phyloP scores from a whole-genome alignment of 805 yeast species.

The Saturnispora mendoncae region DNA sequence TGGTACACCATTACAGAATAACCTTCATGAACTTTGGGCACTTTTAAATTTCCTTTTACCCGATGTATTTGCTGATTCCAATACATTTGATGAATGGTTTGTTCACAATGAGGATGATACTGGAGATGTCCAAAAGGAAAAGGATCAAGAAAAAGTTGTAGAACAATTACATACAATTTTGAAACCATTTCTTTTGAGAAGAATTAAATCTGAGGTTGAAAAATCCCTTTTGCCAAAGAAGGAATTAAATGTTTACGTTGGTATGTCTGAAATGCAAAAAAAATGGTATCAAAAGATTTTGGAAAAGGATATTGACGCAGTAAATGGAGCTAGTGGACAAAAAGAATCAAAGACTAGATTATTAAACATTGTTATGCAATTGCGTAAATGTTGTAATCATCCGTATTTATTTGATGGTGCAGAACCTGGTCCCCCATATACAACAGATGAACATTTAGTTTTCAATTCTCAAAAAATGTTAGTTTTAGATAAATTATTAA shows the following conservation, averaged over 20 bases:
- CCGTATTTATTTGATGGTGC: slow-evolving; percentile 98
- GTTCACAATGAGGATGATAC: slow-evolving; percentile 66
- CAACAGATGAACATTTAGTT: slow-evolving; percentile 92
- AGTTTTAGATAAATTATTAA: slow-evolving; percentile 73
- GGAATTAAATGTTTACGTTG: slow-evolving; percentile 82
- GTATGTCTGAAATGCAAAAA: slow-evolving; percentile 92
- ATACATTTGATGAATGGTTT: slow-evolving; percentile 89
- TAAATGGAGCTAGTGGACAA: slow-evolving; percentile 91
- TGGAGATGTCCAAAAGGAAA: slow-evolving; percentile 62
- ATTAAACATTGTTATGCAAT: slow-evolving; percentile 91
- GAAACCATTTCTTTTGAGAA: slow-evolving; percentile 77
- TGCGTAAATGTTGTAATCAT: slow-evolving; percentile 94
- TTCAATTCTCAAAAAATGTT: slow-evolving; percentile 86
- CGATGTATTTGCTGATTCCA: slow-evolving; percentile 89
- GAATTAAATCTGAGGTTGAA: slow-evolving; percentile 91
- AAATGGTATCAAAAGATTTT: slow-evolving; percentile 83
- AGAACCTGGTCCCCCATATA: slow-evolving; percentile 96
- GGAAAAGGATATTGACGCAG: slow-evolving; percentile 93
- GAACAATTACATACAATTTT: slow-evolving; percentile 82
- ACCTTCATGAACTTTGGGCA: slow-evolving; percentile 95
- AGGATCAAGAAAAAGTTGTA: slow-evolving; percentile 76
- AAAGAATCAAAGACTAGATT: slow-evolving; percentile 87
- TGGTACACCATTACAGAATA: slow-evolving; percentile 94
- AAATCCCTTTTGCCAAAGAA: slow-evolving; percentile 83
- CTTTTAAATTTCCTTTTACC: slow-evolving; percentile 82